Evolutionary conservation across 495 filamentous ascomycete species (phyloP), one percentile per base, ranked within the genome.

Genomic region (Echria macrotheca): DNA sequence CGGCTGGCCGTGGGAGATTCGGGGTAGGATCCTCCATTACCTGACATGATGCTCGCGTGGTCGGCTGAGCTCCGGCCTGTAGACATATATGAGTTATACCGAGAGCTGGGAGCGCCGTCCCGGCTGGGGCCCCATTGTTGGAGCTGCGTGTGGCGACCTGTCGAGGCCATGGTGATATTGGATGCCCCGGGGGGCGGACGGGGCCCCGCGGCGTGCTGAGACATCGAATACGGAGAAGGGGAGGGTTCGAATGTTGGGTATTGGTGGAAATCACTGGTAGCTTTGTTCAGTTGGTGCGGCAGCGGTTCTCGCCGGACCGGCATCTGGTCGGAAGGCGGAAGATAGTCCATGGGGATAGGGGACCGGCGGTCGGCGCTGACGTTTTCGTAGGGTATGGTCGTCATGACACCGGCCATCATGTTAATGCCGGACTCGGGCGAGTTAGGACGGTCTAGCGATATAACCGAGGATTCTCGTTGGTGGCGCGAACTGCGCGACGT

Each of bases 351-450:
- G 11, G 84, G 69, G 47, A 90, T 79, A 1, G 91, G 89, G 33
- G 81, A 83, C 47, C 72, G 75, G 44, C 75, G 77, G 63, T 88
- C 87, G 22, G 80, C 62, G 23, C 76, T 66, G n/a, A 85, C 71
- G 49, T 71, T 82, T 44, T 96, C 87, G 68, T 91, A 96, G 10
- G 93, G 89, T 49, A 98, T 91, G 1, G 86, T 84, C 6, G 90
- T 89, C 50, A 96, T 88, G 11, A 91, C 79, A 39, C 89, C 93
- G n/a, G 91, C 81, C 25, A 78, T 86, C 67, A 82, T 82, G 49
- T 85, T 83, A 18, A 94, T 59, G 31, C 52, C 63, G 47, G 62
- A 59, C 33, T 76, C 75, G 56, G 74, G 67, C 26, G 76, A 70
- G 47, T 64, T 60, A 5, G 80, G 79, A 37, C 77, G 67, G 50